A percentile compares a stretch with the other conserved stretches of the same genome.
Evolutionary conservation across 108 stramenopile species (phyloP).

Genomic region (Skeletonema tropicum): DNA sequence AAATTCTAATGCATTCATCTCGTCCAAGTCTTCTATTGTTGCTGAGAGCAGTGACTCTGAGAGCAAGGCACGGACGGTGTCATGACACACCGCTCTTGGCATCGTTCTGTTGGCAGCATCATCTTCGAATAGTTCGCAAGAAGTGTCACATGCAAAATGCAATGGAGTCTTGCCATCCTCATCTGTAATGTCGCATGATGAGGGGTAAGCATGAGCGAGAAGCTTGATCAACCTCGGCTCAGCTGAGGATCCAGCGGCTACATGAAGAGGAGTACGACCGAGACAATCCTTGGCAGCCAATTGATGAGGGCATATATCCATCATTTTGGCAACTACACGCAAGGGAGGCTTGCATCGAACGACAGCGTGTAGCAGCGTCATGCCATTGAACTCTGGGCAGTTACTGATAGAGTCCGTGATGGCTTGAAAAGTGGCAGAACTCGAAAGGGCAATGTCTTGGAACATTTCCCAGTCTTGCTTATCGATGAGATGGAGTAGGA

Average conservation of each 20-base stretch:
- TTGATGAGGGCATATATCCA: conserved; percentile 58
- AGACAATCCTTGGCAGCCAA: conserved; percentile 59
- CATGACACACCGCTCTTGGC: background rate
- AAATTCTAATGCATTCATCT: conserved; percentile 18
- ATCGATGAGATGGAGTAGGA: background rate
- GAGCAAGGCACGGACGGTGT: background rate
- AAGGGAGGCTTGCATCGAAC: conserved; percentile 14
- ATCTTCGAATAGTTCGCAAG: conserved; percentile 20
- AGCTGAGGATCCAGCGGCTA: conserved; percentile 68
- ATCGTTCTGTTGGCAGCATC: background rate
- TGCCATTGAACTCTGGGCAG: conserved; percentile 11
- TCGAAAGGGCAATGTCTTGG: background rate
- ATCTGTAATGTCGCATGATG: conserved; percentile 58
- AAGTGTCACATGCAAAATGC: too few species aligned
- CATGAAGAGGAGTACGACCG: conserved; percentile 73
- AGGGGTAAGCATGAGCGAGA: conserved; percentile 58
- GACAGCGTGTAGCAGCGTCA: conserved; percentile 10
- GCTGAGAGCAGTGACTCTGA: conserved; percentile 1
- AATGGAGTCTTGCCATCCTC: conserved; percentile 66
- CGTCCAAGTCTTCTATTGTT: conserved; percentile 9
- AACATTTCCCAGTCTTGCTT: background rate
- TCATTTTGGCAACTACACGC: conserved; percentile 50
- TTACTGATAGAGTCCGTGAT: background rate
- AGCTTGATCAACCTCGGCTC: conserved; percentile 54
- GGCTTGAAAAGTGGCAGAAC: background rate